These are phyloP conservation scores for Citeromyces nyonsensis DNA, from an alignment of 805 yeast genomes.

Conservation along the genomic window DNA sequence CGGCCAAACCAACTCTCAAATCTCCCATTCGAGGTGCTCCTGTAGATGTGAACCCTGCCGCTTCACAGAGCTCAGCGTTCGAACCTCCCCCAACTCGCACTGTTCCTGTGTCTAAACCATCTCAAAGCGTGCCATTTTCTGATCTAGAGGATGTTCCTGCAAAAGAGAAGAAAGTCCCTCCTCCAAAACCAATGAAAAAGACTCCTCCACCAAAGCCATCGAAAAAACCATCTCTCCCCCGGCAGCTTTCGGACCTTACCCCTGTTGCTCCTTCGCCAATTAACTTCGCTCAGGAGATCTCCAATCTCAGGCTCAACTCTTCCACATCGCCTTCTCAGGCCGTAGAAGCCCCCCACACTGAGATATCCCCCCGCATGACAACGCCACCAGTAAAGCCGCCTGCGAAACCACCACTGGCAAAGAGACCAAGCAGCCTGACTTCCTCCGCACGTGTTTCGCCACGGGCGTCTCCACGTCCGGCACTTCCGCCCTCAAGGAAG, in stretches of 20 bases:
- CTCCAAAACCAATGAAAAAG: conserved; percentile 23
- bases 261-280: not conserved
- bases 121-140: conserved; percentile 3
- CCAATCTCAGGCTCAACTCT: too few relatives aligned
- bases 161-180: conserved; percentile 17
- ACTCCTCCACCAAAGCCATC: not conserved
- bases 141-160: conserved; percentile 2
- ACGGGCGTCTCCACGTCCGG: too few relatives aligned
- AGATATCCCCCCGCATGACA: too few relatives aligned
- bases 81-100: not conserved
- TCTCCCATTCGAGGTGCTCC: too few relatives aligned
- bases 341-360: too few relatives aligned
- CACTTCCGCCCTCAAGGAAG: too few relatives aligned
- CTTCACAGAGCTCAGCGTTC: not conserved
- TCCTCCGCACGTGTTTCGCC: too few relatives aligned
- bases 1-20: too few relatives aligned
- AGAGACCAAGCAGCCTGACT: too few relatives aligned
- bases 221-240: not conserved
- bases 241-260: not conserved
- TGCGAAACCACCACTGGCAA: too few relatives aligned
- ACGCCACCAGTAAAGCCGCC: too few relatives aligned
- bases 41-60: conserved; percentile 6
- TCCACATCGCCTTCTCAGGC: too few relatives aligned
- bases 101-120: not conserved
- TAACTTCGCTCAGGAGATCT: not conserved